Evolutionary conservation across 2,329 filamentous ascomycete genomes (phyloP), one percentile per base, ranked within the genome.

Genomic region (Ascochyta fabae): DNA sequence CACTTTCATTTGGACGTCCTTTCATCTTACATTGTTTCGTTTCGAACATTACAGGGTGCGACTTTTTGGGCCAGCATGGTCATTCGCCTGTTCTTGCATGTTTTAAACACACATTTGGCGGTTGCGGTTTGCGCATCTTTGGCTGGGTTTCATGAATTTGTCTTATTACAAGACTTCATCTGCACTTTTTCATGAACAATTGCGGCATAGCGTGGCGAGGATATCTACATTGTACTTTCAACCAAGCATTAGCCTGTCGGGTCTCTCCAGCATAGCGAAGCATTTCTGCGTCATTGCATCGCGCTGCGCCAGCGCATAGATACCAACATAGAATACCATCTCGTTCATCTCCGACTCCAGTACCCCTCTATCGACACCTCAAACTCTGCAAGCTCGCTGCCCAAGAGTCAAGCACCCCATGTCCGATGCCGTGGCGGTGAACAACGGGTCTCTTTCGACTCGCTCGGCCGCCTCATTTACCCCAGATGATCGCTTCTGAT

Each of bases 31-130:
- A 59, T 61, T 40, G 48, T 53, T 58, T 65, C 48, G 52, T 58
- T 56, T 61, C 52, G 41, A 60, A 62, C 63, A 69, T 69, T 67
- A 70, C 68, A 72, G 70, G 69, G 68, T 53, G 58, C 57, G 53
- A 48, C 48, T 60, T 55, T 59, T 45, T 56, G 46, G 46, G 35
- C 59, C 60, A 56, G 31, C 52, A 48, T 59, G 64, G 61, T 67
- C 59, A 57, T 62, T 56, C 45, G 59, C 31, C 39, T 61, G 53
- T 63, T 65, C 50, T 62, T 57, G 53, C 54, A 64, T 63, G 52
- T 60, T 59, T 60, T 61, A 60, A 60, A 70, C 65, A 67, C 54
- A 65, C 60, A 68, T 55, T 54, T 47, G 58, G 58, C 53, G 57
- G 56, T 58, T 36, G 64, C 49, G 62, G 58, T 65, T 16, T 67